phyloP scores from a whole-genome alignment of 768 basidiomycete genomes.

The Suillus fuscotomentosus region DNA sequence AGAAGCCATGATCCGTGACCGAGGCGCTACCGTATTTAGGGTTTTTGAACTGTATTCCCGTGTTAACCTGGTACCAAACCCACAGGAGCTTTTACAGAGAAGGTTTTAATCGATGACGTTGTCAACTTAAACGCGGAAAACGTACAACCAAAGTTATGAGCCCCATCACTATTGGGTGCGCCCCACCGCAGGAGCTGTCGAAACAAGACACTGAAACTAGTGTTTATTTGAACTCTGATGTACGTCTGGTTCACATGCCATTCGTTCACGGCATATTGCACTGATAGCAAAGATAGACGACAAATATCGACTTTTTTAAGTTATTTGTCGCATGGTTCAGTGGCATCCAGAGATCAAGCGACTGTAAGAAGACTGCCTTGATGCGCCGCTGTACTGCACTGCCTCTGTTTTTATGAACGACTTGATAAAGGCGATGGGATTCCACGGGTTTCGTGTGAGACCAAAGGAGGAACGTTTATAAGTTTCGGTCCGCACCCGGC shows the following conservation, averaged over 20 bases:
- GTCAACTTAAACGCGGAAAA: not conserved
- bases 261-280: not conserved
- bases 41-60: not conserved
- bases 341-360: not conserved
- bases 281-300: not conserved
- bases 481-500: not conserved
- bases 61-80: not conserved
- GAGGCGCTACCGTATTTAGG: not conserved
- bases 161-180: not conserved
- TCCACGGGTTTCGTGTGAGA: not conserved
- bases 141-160: not conserved
- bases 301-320: not conserved
- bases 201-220: not conserved
- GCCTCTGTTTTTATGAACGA: not conserved
- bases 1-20: not conserved
- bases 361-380: not conserved
- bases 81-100: not conserved
- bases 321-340: not conserved
- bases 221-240: not conserved
- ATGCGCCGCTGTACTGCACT: not conserved
- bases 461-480: not conserved
- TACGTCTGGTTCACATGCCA: not conserved
- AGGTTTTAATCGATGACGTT: not conserved
- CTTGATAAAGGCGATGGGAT: not conserved
- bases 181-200: not conserved